A percentile compares a stretch with the other conserved stretches of the same genome.
Evolutionary conservation across 108 stramenopile genomes (phyloP).

Genomic region (Nitzschia sp.): DNA sequence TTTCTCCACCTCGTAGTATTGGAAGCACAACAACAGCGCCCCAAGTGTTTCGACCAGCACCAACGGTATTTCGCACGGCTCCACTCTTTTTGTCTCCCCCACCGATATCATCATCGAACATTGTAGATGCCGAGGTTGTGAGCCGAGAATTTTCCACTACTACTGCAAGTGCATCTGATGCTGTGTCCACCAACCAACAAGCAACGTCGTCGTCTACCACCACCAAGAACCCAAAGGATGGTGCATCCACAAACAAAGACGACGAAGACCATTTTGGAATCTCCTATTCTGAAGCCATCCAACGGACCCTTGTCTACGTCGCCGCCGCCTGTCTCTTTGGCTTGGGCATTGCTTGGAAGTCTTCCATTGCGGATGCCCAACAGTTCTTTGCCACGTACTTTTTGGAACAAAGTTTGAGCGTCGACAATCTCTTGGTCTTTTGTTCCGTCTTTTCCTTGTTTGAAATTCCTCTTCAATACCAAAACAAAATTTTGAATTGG

Average conservation of each 20-base stretch:
- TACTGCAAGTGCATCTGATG: not conserved
- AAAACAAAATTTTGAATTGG: constrained; percentile 82
- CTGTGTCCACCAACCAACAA: not conserved
- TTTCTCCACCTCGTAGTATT: too few species aligned
- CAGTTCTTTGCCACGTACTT: constrained; percentile 91
- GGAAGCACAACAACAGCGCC: too few species aligned
- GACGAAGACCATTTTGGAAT: constrained; percentile 45
- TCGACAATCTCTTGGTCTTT: constrained; percentile 93
- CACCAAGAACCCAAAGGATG: too few species aligned
- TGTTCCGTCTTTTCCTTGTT: constrained; percentile 89
- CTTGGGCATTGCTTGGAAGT: constrained; percentile 28
- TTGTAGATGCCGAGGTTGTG: not conserved
- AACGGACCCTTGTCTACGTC: constrained; percentile 71
- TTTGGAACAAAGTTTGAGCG: constrained; percentile 80
- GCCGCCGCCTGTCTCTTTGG: constrained; percentile 68
- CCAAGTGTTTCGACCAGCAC: too few species aligned
- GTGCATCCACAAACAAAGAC: not conserved
- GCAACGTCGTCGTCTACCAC: not conserved
- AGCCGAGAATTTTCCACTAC: not conserved
- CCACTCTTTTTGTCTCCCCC: too few species aligned
- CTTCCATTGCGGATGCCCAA: constrained; percentile 42
- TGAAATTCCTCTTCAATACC: constrained; percentile 61
- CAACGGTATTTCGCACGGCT: too few species aligned
- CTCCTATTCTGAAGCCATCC: constrained; percentile 38
- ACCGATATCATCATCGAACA: too few species aligned